phyloP scores from a whole-genome alignment of 495 filamentous ascomycete genomes.

The Aspergillus avenaceus region DNA sequence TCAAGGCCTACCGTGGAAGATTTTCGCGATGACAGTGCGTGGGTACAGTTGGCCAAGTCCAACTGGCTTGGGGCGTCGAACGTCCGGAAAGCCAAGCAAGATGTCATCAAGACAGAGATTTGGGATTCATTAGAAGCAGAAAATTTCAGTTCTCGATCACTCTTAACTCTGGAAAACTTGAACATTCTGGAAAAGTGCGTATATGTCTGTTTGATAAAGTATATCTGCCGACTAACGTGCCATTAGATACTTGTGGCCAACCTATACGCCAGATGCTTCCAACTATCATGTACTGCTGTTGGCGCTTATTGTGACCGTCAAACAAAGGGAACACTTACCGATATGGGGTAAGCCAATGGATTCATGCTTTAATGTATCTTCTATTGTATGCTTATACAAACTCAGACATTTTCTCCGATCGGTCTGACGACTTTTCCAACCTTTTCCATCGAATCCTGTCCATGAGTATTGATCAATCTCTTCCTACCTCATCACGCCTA shows the following conservation, averaged over 20 bases:
- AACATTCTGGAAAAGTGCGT: conserved; percentile 82
- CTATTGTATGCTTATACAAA: conserved; percentile 12
- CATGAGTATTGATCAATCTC: conserved; percentile 76
- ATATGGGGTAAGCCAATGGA: conserved; percentile 70
- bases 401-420: conserved; percentile 68
- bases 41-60: conserved; percentile 75
- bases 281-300: conserved; percentile 88
- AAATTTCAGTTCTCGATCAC: conserved; percentile 67
- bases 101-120: conserved; percentile 81
- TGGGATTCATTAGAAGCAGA: conserved; percentile 87
- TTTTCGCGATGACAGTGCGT: conserved; percentile 73
- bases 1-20: conserved; percentile 58
- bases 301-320: conserved; percentile 79
- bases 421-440: conserved; percentile 77
- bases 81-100: conserved; percentile 71
- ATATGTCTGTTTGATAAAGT: neutral
- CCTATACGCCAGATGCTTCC: conserved; percentile 81
- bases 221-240: conserved; percentile 16
- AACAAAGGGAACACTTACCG: conserved; percentile 78
- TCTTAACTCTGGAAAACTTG: conserved; percentile 82
- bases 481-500: conserved; percentile 66
- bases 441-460: conserved; percentile 88
- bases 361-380: neutral
- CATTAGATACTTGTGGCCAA: conserved; percentile 85
- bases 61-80: conserved; percentile 75